A percentile compares a stretch with the other conserved stretches of the same genome.
These are phyloP conservation scores for Cyberlindnera bimundalis DNA, from an alignment of 805 yeast genomes.

Conservation along the genomic window DNA sequence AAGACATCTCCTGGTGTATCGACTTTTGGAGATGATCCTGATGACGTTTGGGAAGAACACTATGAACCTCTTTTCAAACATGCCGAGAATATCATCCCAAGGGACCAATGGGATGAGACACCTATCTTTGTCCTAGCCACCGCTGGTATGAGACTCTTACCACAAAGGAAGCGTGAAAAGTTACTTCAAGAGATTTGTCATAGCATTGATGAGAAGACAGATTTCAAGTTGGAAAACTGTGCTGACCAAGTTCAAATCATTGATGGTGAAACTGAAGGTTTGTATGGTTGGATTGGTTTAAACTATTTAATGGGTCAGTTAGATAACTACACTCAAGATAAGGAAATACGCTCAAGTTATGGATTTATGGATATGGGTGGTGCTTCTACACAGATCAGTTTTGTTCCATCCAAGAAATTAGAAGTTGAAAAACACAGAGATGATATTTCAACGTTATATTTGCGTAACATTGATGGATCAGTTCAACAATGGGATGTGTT, in stretches of 20 bases:
- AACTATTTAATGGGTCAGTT: constrained; percentile 76
- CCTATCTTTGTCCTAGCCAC: constrained; percentile 93
- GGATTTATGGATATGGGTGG: constrained; percentile 99
- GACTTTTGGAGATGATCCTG: constrained; percentile 49
- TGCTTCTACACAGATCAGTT: constrained; percentile 94
- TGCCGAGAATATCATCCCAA: constrained; percentile 72
- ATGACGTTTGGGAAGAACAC: constrained; percentile 68
- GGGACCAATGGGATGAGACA: constrained; percentile 53
- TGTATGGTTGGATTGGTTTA: constrained; percentile 93
- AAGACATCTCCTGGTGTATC: constrained; percentile 88
- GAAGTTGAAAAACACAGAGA: constrained; percentile 65
- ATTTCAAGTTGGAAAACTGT: constrained; percentile 57
- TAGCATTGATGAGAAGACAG: constrained; percentile 48
- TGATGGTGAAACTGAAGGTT: constrained; percentile 92
- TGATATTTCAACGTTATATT: constrained; percentile 62
- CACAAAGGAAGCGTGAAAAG: constrained; percentile 45
- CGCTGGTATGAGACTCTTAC: constrained; percentile 90
- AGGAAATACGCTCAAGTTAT: constrained; percentile 49
- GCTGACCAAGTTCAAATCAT: constrained; percentile 74
- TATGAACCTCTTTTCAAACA: constrained; percentile 58
- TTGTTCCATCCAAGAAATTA: constrained; percentile 67
- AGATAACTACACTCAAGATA: constrained; percentile 40
- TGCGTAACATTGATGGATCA: constrained; percentile 69
- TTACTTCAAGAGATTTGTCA: constrained; percentile 62
- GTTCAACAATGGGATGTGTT: constrained; percentile 78